Percentiles rank a stretch among this genome's conserved stretches.
Conservation (phyloP, 2,329 filamentous ascomycete genomes). For the Onygenales sp. region DNA sequence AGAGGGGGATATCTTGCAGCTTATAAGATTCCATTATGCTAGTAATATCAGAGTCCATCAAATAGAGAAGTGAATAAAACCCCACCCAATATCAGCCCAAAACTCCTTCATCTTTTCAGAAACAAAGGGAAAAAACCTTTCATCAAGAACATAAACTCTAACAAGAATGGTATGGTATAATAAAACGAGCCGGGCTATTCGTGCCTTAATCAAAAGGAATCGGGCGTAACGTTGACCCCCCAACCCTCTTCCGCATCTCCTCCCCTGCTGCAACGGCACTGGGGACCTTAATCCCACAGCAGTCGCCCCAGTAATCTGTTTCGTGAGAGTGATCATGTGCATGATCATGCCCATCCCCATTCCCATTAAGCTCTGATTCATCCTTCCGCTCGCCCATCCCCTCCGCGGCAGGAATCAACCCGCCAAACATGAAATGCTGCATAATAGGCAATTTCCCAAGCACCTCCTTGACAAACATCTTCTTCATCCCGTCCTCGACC, state of each 20-base stretch:
- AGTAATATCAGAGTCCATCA: no score
- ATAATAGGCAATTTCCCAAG: conserved; percentile 90
- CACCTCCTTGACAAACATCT: conserved; percentile 94
- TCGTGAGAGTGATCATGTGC: conserved; percentile 38
- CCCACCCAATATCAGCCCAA: no score
- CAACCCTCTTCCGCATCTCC: conserved; percentile 69
- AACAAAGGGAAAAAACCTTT: no score
- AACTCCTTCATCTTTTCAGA: no score
- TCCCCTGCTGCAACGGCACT: conserved; percentile 85
- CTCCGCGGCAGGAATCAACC: conserved; percentile 66
- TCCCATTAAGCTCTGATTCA: conserved; percentile 47
- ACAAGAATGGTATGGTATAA: not conserved
- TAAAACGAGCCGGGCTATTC: not conserved
- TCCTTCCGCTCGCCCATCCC: conserved; percentile 57
- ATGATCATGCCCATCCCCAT: conserved; percentile 61
- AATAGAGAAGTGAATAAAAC: no score
- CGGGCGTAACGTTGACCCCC: conserved; percentile 54
- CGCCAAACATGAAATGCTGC: conserved; percentile 96
- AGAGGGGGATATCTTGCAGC: no score
- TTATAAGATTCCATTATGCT: no score
- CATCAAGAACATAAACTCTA: not conserved
- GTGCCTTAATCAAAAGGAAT: conserved; percentile 36
- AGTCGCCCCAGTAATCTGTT: conserved; percentile 71
- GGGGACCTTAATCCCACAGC: conserved; percentile 94
- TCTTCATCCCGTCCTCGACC: conserved; percentile 87